Base-by-base conservation (phyloP, 2,329 filamentous ascomycete species). In the Sarocladium kiliense region DNA sequence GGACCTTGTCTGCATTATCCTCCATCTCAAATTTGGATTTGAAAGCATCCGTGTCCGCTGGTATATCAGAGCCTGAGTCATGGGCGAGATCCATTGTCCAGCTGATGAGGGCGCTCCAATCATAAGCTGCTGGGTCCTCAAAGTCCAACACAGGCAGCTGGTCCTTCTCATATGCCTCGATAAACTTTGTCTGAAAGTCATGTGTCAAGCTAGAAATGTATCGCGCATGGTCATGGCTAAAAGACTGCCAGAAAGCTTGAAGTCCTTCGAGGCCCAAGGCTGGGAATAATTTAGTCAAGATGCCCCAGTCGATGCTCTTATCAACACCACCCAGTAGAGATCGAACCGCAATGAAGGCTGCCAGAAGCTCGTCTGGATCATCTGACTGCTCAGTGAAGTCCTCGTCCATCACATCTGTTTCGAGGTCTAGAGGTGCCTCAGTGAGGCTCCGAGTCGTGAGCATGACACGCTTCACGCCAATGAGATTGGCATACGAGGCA, bases 81-180 rank as follows among this genome's bases (percentile, higher is more conserved):
- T 71, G 71, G 23, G 76, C 69, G 3, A 81, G 79, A 21, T 77
- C 74, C 59, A 82, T 72, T 1, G 85, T 79, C 89, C 89, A 93
- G 34, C 78, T 74, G 47, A 91, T 78, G 5, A 92, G 68, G 3
- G 66, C 68, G 10, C 74, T 70, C 87, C 89, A 91, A 63, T 92
- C 85, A 57, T 89, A 90, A 1, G 78, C 76, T 37, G 79, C 67
- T 0, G 84, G 75, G 45, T 87, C 71, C 53, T 88, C 77, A 59
- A 81, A 88, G 65, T 90, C 74, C 19, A 92, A 74, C 2, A 74
- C 67, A 1, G 83, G 78, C 1, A 92, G 60, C 58, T 86, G 77
- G 9, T 79, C 78, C 1, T 74, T 75, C 59, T 85, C 80, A 60
- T 91, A 90, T 0, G 87, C 87, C 47, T 76, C 69, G 5, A 90